These are phyloP conservation scores for Phalaenopsis equestris DNA, from an alignment of 106 monocot species.

Conservation along the genomic window DNA sequence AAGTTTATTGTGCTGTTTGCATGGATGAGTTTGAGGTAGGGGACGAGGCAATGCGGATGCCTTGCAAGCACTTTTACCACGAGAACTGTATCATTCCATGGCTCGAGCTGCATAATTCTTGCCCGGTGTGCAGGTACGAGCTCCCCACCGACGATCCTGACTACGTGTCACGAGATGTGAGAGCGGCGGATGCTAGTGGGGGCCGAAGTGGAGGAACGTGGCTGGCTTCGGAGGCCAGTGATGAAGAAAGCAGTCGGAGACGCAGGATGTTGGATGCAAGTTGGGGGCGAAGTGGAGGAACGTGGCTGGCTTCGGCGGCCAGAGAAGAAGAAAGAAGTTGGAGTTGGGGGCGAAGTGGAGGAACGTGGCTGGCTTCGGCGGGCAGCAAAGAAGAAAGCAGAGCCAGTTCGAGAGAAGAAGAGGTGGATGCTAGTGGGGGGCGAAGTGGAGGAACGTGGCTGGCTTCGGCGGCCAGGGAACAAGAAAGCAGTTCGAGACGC, in stretches of 20 bases:
- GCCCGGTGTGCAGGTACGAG: constrained; percentile 81
- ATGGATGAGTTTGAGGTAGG: constrained; percentile 78
- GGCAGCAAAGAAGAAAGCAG: background rate
- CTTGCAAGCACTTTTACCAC: constrained; percentile 88
- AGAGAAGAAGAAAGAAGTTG: background rate
- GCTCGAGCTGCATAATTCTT: constrained; percentile 89
- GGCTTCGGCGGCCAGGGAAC: background rate
- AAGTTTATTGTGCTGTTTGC: constrained; percentile 83
- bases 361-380: background rate
- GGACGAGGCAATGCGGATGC: constrained; percentile 61
- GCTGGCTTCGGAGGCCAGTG: too few relatives aligned
- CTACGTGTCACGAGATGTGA: constrained; percentile 29
- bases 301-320: background rate
- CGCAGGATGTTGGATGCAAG: too few relatives aligned
- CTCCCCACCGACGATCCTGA: constrained; percentile 77
- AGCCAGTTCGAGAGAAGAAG: too few relatives aligned
- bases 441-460: background rate
- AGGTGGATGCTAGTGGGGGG: background rate
- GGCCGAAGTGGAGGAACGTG: background rate
- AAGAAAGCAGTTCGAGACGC: background rate
- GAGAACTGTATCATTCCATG: constrained; percentile 82
- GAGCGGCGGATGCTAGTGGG: background rate
- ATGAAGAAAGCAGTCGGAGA: too few relatives aligned
- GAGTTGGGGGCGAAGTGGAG: too few relatives aligned
- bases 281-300: too few relatives aligned